Conservation (phyloP, 257 asterid species). For the Echium plantagineum region DNA sequence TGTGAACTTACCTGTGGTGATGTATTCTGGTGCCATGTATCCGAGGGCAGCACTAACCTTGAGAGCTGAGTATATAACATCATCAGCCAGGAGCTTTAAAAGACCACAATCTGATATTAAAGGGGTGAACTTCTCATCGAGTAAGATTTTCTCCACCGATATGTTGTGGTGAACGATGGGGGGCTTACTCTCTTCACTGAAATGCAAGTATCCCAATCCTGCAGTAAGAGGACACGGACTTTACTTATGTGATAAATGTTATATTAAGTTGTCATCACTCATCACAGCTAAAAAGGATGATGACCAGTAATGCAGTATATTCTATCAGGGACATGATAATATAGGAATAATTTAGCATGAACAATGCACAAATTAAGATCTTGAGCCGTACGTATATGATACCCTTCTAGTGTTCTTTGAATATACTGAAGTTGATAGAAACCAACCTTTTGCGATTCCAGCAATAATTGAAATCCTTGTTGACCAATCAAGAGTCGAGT, state of each 20-base stretch:
- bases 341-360: too few relatives aligned
- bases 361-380: too few relatives aligned
- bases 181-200: slow-evolving; percentile 48
- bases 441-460: slow-evolving; percentile 85
- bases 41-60: slow-evolving; percentile 93
- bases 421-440: neutral
- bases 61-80: slow-evolving; percentile 84
- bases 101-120: slow-evolving; percentile 73
- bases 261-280: too few relatives aligned
- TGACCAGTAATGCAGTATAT: too few relatives aligned
- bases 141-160: slow-evolving; percentile 63
- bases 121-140: slow-evolving; percentile 53
- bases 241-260: neutral
- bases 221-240: neutral
- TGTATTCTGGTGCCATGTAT: slow-evolving; percentile 93
- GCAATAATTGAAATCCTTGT: slow-evolving; percentile 58
- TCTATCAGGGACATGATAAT: too few relatives aligned
- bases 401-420: neutral
- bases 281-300: too few relatives aligned
- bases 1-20: slow-evolving; percentile 87
- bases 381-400: too few relatives aligned
- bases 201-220: slow-evolving; percentile 73
- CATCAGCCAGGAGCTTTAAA: slow-evolving; percentile 79
- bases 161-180: slow-evolving; percentile 81
- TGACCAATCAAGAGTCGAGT: slow-evolving; percentile 60